A percentile compares a stretch with the other conserved stretches of the same genome.
Evolutionary conservation across 2,329 filamentous ascomycete genomes (phyloP).

Genomic region (Davidsoniella australis): DNA sequence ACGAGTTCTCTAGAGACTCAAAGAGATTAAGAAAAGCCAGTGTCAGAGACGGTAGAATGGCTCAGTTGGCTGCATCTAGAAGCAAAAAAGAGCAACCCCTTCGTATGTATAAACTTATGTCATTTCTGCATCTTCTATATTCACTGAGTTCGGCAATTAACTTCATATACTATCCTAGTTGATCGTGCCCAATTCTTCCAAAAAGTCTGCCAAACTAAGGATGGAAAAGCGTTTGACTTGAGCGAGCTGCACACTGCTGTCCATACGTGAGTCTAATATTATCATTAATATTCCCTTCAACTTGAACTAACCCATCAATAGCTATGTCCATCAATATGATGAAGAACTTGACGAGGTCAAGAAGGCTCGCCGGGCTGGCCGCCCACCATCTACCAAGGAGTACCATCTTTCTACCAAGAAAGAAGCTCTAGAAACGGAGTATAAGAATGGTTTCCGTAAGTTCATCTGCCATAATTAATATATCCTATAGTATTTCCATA

Average conservation of each 20-base stretch:
- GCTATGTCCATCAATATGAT: constrained; percentile 50
- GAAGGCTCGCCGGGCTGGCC: constrained; percentile 55
- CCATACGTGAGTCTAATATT: constrained; percentile 31
- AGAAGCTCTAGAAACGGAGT: constrained; percentile 58
- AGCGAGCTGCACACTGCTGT: constrained; percentile 44
- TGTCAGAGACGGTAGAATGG: constrained; percentile 66
- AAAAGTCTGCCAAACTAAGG: constrained; percentile 28
- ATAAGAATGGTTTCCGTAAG: constrained; percentile 64
- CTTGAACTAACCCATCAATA: constrained; percentile 19
- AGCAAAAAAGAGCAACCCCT: constrained; percentile 59
- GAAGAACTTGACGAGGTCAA: constrained; percentile 51
- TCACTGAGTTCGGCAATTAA: not conserved
- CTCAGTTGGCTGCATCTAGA: constrained; percentile 50
- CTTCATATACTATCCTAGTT: constrained; percentile 15
- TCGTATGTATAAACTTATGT: constrained; percentile 31
- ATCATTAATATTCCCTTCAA: constrained; percentile 16
- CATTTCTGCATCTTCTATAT: not conserved
- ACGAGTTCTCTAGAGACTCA: constrained; percentile 79
- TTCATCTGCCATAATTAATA: constrained; percentile 11
- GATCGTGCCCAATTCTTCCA: constrained; percentile 47
- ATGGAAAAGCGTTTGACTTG: constrained; percentile 30
- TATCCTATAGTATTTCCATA: not conserved
- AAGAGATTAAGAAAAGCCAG: constrained; percentile 63
- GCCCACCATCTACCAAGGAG: constrained; percentile 62
- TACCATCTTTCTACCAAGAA: constrained; percentile 60